Conservation (phyloP, 2,329 filamentous ascomycete species). For the Fusarium acutatum region DNA sequence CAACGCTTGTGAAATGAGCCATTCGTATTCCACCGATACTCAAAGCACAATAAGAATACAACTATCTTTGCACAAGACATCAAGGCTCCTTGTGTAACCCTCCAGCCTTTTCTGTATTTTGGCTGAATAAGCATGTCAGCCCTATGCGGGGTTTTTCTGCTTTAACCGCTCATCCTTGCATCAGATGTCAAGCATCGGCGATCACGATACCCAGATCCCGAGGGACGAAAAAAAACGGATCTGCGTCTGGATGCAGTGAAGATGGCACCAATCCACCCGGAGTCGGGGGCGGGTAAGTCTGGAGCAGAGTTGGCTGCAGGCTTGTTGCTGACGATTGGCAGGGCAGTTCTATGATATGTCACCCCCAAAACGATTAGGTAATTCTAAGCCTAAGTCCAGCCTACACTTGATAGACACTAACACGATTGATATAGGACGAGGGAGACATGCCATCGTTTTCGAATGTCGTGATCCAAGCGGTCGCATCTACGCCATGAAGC, state of each 20-base stretch:
- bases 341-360: constrained; percentile 9
- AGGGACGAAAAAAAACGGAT: neutral
- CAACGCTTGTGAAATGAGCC: accelerated
- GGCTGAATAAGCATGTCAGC: neutral
- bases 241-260: neutral
- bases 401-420: neutral
- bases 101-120: neutral
- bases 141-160: neutral
- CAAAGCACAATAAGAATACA: neutral
- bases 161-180: neutral
- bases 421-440: neutral
- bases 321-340: neutral
- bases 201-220: neutral
- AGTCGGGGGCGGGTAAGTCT: neutral
- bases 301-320: neutral
- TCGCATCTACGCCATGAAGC: constrained; percentile 11
- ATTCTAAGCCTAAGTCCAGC: accelerated
- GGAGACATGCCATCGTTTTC: constrained; percentile 9
- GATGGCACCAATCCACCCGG: constrained; percentile 2
- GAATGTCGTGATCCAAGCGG: neutral
- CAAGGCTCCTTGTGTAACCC: neutral
- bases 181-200: neutral
- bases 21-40: neutral
- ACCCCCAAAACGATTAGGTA: constrained; percentile 5
- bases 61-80: neutral